Evolutionary conservation across 2,329 filamentous ascomycete species (phyloP).

Genomic region (Neonectria neomacrospora): DNA sequence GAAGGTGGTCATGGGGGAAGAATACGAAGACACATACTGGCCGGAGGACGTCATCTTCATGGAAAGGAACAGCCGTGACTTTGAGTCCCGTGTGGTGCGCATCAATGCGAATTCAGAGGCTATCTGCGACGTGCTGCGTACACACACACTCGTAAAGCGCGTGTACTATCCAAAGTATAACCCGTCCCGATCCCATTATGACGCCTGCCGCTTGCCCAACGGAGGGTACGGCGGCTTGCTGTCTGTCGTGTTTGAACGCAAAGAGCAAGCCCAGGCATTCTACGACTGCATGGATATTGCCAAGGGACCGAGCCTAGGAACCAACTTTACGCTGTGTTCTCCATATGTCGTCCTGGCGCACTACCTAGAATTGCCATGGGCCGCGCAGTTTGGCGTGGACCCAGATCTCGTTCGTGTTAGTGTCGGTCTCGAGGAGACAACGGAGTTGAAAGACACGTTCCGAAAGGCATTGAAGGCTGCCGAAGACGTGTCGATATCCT

Average conservation of each 20-base stretch:
- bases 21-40: conserved; percentile 93
- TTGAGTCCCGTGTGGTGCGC: conserved; percentile 81
- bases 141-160: conserved; percentile 73
- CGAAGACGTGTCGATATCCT: conserved; percentile 40
- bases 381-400: conserved; percentile 82
- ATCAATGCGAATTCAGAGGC: conserved; percentile 88
- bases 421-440: conserved; percentile 85
- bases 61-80: conserved; percentile 96
- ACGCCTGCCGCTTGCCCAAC: conserved; percentile 75
- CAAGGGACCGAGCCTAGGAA: conserved; percentile 94
- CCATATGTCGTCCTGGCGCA: conserved; percentile 94
- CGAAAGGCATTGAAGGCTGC: conserved; percentile 74
- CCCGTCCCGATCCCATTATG: conserved; percentile 77
- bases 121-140: conserved; percentile 77
- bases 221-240: conserved; percentile 93
- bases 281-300: conserved; percentile 88
- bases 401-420: conserved; percentile 85
- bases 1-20: conserved; percentile 70
- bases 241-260: conserved; percentile 81
- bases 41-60: conserved; percentile 93
- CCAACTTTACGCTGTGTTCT: conserved; percentile 93
- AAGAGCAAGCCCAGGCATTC: conserved; percentile 79
- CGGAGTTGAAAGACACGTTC: conserved; percentile 72
- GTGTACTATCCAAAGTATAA: conserved; percentile 90
- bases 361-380: conserved; percentile 93